Conservation (phyloP, 345 rosid species). For the Cardiospermum halicacabum region DNA sequence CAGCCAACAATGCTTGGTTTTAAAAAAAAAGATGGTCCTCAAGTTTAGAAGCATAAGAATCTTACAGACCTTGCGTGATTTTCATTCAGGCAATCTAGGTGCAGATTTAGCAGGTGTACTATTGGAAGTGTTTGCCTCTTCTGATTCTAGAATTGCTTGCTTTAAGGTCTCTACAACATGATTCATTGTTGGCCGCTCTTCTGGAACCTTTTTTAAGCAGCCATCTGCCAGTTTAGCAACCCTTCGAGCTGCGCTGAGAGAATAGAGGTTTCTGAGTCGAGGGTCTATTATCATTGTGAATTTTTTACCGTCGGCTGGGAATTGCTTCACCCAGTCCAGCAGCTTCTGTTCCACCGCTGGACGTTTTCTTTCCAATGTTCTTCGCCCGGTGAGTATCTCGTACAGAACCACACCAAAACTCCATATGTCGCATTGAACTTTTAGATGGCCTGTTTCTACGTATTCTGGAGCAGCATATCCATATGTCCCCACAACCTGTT, state of each 20-base stretch:
- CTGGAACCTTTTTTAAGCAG: conserved; percentile 66
- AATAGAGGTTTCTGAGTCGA: conserved; percentile 47
- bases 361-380: conserved; percentile 57
- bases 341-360: conserved; percentile 68
- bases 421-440: conserved; percentile 61
- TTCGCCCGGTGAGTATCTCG: conserved; percentile 87
- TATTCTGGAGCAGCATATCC: conserved; percentile 98
- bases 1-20: background rate
- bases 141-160: conserved; percentile 51
- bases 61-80: conserved; percentile 13
- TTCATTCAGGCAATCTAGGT: conserved; percentile 5
- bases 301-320: conserved; percentile 55
- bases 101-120: conserved; percentile 8
- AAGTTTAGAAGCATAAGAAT: background rate
- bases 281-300: conserved; percentile 83
- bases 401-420: conserved; percentile 91
- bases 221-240: conserved; percentile 68
- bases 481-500: conserved; percentile 82
- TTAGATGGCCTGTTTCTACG: conserved; percentile 83
- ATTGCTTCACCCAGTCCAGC: conserved; percentile 84
- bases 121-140: conserved; percentile 20
- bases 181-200: conserved; percentile 70
- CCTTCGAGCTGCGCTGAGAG: conserved; percentile 38
- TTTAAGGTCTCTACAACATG: conserved; percentile 46
- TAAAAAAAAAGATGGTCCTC: background rate